A percentile compares a stretch with the other conserved stretches of the same genome.
These are phyloP conservation scores for Ascodesmis nigricans DNA, from an alignment of 495 filamentous ascomycete genomes.

Conservation along the genomic window DNA sequence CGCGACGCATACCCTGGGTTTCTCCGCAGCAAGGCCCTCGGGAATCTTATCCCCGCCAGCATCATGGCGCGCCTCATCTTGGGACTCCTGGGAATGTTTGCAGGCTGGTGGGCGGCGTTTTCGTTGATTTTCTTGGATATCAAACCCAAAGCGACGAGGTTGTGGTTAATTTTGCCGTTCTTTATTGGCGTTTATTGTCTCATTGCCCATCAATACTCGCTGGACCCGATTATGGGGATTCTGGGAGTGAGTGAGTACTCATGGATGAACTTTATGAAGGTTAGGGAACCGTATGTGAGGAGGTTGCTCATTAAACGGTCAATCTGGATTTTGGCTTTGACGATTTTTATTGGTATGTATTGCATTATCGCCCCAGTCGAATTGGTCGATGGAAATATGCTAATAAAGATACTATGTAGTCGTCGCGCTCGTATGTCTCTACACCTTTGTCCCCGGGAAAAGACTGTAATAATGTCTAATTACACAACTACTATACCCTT, in stretches of 20 bases:
- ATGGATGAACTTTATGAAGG: slow-evolving; percentile 64
- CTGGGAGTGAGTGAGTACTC: slow-evolving; percentile 83
- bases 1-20: slow-evolving; percentile 95
- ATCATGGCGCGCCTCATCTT: slow-evolving; percentile 61
- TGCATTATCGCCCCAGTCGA: no score
- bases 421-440: slow-evolving; percentile 15
- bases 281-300: slow-evolving; percentile 74
- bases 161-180: slow-evolving; percentile 91
- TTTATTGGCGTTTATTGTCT: slow-evolving; percentile 72
- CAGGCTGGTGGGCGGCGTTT: slow-evolving; percentile 83
- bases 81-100: slow-evolving; percentile 72
- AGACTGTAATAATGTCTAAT: no score
- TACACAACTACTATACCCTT: no score
- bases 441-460: slow-evolving; percentile 74
- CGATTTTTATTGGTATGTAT: slow-evolving; percentile 44
- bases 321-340: slow-evolving; percentile 47
- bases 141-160: slow-evolving; percentile 44
- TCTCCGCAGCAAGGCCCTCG: slow-evolving; percentile 77
- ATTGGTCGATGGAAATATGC: no score
- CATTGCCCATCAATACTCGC: slow-evolving; percentile 73
- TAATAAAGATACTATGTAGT: no score
- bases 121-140: slow-evolving; percentile 68
- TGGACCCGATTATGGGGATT: slow-evolving; percentile 83
- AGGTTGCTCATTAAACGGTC: slow-evolving; percentile 63
- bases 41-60: slow-evolving; percentile 78